Evolutionary conservation across 1,284 basidiomycete genomes (phyloP), one percentile per base, ranked within the genome.

Genomic region (Mycena sp.): DNA sequence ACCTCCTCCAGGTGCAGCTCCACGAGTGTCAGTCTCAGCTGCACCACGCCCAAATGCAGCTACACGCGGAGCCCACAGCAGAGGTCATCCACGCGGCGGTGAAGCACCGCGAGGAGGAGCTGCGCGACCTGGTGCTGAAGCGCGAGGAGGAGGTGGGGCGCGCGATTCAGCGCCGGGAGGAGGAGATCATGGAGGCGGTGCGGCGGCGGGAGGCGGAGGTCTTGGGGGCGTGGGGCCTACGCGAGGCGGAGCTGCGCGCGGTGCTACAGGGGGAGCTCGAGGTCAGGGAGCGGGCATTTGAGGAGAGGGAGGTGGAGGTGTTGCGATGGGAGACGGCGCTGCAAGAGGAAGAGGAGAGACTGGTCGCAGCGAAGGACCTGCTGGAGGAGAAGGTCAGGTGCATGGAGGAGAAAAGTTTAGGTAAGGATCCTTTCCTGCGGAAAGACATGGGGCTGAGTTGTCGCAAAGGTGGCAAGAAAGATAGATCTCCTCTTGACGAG

Each of bases 151-250:
- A 92, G 70, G 86, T 94, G 10, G 85, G 87, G 9, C 76, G 77
- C 30, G 85, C 87, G 25, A 89, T 91, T 71, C 74, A 85, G 48
- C 81, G 83, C 68, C 81, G 87, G 11, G 90, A 92, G 69, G 90
- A 89, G 56, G 91, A 92, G 68, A 89, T 93, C 38, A 83, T 89
- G 70, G 81, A 83, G 28, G 88, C 90, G 16, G 89, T 93, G 46
- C 80, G 88, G 56, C 80, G 80, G 54, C 80, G 91, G 14, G 88
- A 94, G 69, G 85, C 86, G 46, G 87, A 90, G 71, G 83, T 94
- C 29, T 86, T 87, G 57, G 86, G 80, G 16, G 88, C 87, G 32
- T 89, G 90, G 65, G 59, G 87, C 77, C 76, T 26, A 70, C 77
- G 43, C 78, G 85, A 92, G 74, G 81, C 81, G 57, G 83, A 87